Evolutionary conservation across 2,329 filamentous ascomycete genomes (phyloP).

Genomic region (Fusarium sambucinum): DNA sequence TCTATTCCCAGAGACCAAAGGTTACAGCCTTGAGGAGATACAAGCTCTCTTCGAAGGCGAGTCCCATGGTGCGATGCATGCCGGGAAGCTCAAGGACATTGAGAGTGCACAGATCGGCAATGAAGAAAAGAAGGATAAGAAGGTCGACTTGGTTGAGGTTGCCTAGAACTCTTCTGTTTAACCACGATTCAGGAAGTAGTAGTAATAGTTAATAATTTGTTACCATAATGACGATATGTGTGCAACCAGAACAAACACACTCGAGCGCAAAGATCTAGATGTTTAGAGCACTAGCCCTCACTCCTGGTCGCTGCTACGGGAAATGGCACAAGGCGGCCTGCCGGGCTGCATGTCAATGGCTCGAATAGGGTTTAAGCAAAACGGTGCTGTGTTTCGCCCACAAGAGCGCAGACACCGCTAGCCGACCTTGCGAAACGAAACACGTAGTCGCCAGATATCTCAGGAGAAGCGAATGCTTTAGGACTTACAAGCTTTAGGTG

Average conservation of each 20-base stretch:
- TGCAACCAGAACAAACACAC: background rate
- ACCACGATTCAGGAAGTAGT: background rate
- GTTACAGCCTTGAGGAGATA: slow-evolving; percentile 50
- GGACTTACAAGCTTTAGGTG: too few species aligned
- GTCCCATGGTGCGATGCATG: background rate
- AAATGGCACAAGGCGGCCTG: accelerated
- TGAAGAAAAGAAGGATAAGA: slow-evolving; percentile 26
- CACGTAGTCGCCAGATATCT: background rate
- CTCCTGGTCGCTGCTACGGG: background rate
- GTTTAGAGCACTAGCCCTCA: accelerated
- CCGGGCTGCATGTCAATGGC: background rate
- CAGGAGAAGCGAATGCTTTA: too few species aligned
- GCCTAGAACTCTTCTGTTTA: background rate
- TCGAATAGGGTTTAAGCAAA: background rate
- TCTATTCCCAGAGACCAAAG: slow-evolving; percentile 53
- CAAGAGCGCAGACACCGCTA: background rate
- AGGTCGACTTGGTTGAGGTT: slow-evolving; percentile 37
- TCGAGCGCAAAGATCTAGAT: accelerated
- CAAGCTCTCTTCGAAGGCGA: slow-evolving; percentile 48
- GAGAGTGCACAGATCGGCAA: slow-evolving; percentile 14
- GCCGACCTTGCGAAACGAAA: background rate
- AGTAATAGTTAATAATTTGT: too few species aligned
- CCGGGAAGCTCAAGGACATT: slow-evolving; percentile 23
- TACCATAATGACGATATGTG: accelerated
- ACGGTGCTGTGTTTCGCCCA: accelerated